Evolutionary conservation across 2,329 filamentous ascomycete species (phyloP).

Genomic region (Cadophora gregata): DNA sequence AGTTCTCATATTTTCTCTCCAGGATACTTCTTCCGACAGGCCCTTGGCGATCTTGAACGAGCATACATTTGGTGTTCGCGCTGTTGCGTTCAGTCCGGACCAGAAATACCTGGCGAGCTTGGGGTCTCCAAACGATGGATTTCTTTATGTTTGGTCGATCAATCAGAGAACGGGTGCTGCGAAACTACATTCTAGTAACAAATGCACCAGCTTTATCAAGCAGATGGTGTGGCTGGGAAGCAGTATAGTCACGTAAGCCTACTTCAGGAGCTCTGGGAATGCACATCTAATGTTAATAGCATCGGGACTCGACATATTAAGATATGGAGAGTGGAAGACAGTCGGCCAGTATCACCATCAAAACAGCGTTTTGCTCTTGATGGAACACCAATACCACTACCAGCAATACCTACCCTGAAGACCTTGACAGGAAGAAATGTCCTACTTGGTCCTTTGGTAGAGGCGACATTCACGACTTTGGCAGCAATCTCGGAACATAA

Average conservation of each 20-base stretch:
- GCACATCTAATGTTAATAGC: constrained; percentile 38
- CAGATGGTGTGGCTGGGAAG: constrained; percentile 91
- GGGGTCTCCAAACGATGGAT: constrained; percentile 89
- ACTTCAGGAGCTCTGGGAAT: neutral
- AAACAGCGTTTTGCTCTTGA: constrained; percentile 64
- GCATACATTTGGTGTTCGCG: constrained; percentile 87
- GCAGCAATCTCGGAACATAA: constrained; percentile 73
- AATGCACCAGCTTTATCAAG: constrained; percentile 86
- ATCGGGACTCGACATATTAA: constrained; percentile 92
- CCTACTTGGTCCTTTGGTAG: constrained; percentile 79
- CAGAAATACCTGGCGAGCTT: constrained; percentile 87
- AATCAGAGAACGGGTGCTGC: constrained; percentile 82
- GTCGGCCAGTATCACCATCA: constrained; percentile 61
- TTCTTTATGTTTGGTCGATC: constrained; percentile 88
- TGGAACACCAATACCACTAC: constrained; percentile 44
- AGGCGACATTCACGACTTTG: constrained; percentile 83
- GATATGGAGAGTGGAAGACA: constrained; percentile 85
- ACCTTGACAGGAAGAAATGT: constrained; percentile 87
- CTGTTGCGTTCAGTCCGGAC: constrained; percentile 88
- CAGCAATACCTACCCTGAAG: constrained; percentile 58
- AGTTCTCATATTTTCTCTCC: constrained; percentile 86
- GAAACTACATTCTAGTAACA: constrained; percentile 83
- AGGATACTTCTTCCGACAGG: constrained; percentile 78
- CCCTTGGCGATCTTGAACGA: constrained; percentile 88
- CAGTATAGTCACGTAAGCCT: constrained; percentile 72